Evolutionary conservation across 148 eudicot genomes (phyloP).

Genomic region (Pouteria glomerata): DNA sequence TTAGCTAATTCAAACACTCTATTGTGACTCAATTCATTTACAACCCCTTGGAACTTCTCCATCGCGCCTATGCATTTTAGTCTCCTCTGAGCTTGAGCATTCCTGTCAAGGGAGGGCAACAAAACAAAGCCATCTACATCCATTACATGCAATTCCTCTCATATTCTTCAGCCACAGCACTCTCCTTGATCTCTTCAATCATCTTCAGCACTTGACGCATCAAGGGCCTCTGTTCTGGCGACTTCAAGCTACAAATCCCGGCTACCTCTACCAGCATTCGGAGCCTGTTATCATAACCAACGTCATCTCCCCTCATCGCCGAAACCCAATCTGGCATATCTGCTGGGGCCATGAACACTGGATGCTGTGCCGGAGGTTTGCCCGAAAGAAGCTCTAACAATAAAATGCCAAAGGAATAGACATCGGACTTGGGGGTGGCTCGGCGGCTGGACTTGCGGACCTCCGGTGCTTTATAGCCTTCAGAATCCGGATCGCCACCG

Average conservation of each 20-base stretch:
- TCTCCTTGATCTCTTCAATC: constrained; percentile 72
- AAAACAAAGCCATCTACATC: constrained; percentile 11
- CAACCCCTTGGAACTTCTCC: too few relatives aligned
- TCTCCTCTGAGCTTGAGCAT: too few relatives aligned
- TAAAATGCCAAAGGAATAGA: constrained; percentile 74
- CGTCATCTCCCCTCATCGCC: constrained; percentile 70
- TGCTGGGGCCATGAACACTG: constrained; percentile 63
- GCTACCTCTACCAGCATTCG: constrained; percentile 82
- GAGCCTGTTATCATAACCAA: constrained; percentile 50
- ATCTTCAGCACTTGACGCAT: constrained; percentile 84
- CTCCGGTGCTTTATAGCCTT: constrained; percentile 74
- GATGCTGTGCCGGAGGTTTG: constrained; percentile 78
- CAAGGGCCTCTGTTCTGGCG: constrained; percentile 82
- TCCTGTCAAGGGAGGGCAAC: too few relatives aligned
- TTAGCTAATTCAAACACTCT: too few relatives aligned
- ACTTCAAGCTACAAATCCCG: constrained; percentile 56
- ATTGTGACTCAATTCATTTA: too few relatives aligned
- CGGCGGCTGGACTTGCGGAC: constrained; percentile 41
- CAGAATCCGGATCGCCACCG: constrained; percentile 48
- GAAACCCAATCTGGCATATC: constrained; percentile 84
- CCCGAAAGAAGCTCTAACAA: constrained; percentile 78
- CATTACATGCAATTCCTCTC: constrained; percentile 13
- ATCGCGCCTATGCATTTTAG: background rate
- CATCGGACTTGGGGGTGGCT: constrained; percentile 67
- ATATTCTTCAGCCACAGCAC: constrained; percentile 29